Conservation (phyloP, 2,329 filamentous ascomycete genomes). For the Cercospora sojina region DNA sequence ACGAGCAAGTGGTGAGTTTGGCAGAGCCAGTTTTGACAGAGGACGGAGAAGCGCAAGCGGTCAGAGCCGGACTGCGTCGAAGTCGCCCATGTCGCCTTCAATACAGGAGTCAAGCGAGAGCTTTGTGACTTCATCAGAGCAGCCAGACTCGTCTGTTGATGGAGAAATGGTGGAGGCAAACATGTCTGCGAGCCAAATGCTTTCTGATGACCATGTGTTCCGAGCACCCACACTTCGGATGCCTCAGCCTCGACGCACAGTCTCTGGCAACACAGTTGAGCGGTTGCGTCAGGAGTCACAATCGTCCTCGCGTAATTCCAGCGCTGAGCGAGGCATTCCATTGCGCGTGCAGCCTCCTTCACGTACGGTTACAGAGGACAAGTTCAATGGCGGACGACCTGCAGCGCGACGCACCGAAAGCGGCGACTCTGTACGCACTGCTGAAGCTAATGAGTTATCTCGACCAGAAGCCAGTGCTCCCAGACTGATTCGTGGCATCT, state of each 20-base stretch:
- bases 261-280: constrained; percentile 29
- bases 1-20: constrained; percentile 35
- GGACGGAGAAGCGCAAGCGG: constrained; percentile 63
- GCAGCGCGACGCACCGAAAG: constrained; percentile 17
- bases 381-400: constrained; percentile 7
- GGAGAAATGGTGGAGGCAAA: constrained; percentile 23
- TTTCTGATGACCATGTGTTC: constrained; percentile 85
- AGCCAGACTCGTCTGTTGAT: constrained; percentile 27
- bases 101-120: constrained; percentile 70
- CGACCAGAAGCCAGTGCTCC: constrained; percentile 16
- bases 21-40: constrained; percentile 40
- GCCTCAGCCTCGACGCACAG: constrained; percentile 26
- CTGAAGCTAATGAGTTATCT: constrained; percentile 12
- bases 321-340: constrained; percentile 30
- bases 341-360: constrained; percentile 33
- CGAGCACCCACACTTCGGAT: constrained; percentile 66
- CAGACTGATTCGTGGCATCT: constrained; percentile 26
- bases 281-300: constrained; percentile 37
- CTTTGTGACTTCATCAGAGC: constrained; percentile 49
- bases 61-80: constrained; percentile 52
- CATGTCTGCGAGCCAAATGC: constrained; percentile 83
- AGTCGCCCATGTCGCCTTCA: constrained; percentile 50
- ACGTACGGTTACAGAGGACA: constrained; percentile 31
- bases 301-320: constrained; percentile 39
- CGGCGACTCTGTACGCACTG: constrained; percentile 21